Evolutionary conservation across 164 flowering plant genomes (phyloP).

Genomic region (Pachysandra terminalis): DNA sequence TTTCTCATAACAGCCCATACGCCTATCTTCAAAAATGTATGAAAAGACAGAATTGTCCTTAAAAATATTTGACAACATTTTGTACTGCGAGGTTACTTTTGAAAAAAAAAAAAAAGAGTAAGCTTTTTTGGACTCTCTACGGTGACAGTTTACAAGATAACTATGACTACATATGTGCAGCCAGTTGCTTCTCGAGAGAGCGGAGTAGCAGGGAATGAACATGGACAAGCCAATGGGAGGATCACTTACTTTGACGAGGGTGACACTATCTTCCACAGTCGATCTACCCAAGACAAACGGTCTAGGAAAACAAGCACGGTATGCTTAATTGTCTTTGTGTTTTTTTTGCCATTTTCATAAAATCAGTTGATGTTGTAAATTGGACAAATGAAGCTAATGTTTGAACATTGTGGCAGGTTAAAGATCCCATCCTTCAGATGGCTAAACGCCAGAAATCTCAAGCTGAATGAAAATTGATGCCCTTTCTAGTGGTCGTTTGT

Average conservation of each 20-base stretch:
- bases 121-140: no score
- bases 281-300: conserved; percentile 64
- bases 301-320: conserved; percentile 80
- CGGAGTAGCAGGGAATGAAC: conserved; percentile 38
- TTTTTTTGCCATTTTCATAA: no score
- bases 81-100: no score
- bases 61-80: no score
- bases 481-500: background rate
- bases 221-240: conserved; percentile 28
- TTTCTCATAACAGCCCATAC: no score
- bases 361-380: background rate
- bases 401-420: conserved; percentile 49
- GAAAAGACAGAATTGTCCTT: no score
- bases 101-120: no score
- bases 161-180: conserved; percentile 29
- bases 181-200: conserved; percentile 85
- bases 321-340: conserved; percentile 21
- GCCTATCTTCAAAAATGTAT: no score
- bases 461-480: conserved; percentile 30
- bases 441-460: conserved; percentile 73
- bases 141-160: background rate
- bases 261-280: conserved; percentile 37
- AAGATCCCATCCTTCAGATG: conserved; percentile 76
- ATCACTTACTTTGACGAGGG: conserved; percentile 26
- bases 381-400: background rate